These are phyloP conservation scores for Xylariaceae sp. DNA, from an alignment of 2,329 filamentous ascomycete genomes.

Conservation along the genomic window DNA sequence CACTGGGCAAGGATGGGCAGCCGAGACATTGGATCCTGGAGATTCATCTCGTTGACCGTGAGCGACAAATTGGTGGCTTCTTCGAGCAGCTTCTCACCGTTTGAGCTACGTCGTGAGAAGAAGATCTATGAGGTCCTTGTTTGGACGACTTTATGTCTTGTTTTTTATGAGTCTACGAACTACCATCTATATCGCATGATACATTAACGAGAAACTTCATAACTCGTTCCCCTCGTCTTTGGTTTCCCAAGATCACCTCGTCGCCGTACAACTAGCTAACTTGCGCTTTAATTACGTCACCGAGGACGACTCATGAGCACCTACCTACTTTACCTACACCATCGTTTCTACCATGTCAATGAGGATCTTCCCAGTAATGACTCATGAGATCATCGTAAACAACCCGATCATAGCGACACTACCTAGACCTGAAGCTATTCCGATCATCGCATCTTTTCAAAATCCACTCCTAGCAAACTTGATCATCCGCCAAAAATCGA, in stretches of 20 bases:
- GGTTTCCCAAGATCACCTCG: background rate
- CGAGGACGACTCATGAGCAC: no score
- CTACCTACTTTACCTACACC: no score
- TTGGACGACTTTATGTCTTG: background rate
- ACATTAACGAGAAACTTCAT: background rate
- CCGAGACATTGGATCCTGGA: conserved; percentile 47
- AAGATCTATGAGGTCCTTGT: background rate
- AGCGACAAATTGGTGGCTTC: conserved; percentile 38
- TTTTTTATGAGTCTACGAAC: background rate
- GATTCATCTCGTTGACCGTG: conserved; percentile 41
- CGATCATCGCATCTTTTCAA: no score
- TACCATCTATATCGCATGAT: no score
- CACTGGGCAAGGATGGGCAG: conserved; percentile 36
- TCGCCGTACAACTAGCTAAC: background rate
- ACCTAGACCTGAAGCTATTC: no score
- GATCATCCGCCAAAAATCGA: no score
- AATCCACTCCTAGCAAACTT: no score
- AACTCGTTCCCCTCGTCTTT: background rate
- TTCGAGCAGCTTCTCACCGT: conserved; percentile 37
- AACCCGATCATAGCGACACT: no score
- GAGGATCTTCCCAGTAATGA: no score
- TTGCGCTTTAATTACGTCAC: no score
- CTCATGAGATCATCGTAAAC: no score
- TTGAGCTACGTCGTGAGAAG: background rate
- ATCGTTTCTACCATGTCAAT: no score